Evolutionary conservation across 2,329 filamentous ascomycete species (phyloP).

Genomic region (Juglanconis oblonga): DNA sequence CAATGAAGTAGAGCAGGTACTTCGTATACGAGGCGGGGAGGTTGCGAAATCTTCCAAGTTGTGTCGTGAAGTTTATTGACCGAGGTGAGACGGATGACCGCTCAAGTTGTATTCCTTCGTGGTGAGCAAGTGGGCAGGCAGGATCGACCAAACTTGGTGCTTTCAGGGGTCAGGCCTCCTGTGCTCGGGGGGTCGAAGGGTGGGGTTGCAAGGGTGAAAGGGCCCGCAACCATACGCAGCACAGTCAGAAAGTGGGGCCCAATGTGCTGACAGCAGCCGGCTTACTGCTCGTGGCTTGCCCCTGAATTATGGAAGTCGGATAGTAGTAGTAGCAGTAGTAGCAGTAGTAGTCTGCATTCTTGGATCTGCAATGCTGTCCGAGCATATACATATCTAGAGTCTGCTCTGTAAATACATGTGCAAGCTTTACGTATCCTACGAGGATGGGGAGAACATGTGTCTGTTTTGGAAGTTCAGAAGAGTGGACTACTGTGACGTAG

Average conservation of each 20-base stretch:
- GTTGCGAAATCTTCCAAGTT: neutral
- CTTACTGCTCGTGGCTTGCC: constrained; percentile 6
- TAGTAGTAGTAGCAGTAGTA: neutral
- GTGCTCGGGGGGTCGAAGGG: no score
- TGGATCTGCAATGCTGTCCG: no score
- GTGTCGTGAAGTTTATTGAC: neutral
- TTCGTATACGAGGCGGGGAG: neutral
- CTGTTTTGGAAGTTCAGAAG: no score
- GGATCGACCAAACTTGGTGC: neutral
- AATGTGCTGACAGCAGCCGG: neutral
- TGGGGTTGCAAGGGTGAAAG: no score
- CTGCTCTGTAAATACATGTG: no score
- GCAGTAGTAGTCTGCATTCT: no score
- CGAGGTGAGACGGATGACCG: neutral
- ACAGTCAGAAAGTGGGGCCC: no score
- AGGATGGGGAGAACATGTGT: no score
- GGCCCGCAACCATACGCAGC: no score
- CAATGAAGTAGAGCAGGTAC: neutral
- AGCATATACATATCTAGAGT: no score
- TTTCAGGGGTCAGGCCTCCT: neutral
- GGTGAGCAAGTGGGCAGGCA: neutral
- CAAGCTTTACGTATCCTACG: no score
- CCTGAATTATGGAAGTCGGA: neutral
- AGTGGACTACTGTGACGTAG: no score
- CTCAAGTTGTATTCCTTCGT: neutral